Base-by-base conservation (phyloP, 805 yeast species). In the Cyberlindnera mississippiensis region DNA sequence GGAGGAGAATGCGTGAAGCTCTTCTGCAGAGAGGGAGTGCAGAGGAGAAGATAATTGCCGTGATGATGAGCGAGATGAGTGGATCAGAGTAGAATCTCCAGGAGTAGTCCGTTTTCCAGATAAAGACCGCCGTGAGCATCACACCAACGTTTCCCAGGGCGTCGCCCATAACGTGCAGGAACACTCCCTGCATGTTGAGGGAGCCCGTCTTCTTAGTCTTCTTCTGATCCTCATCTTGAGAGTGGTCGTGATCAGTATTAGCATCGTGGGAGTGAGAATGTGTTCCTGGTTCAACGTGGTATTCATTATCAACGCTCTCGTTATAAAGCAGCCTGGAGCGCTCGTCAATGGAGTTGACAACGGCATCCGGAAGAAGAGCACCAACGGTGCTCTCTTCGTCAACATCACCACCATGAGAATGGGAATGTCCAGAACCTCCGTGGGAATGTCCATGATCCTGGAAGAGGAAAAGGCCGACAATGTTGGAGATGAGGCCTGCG, bases 101-200 rank as follows among this genome's bases (percentile, higher is more conserved):
- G 2, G 85, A 70, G 61, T 75, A 91, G 53, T 88, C 83, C 0
- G 98, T 88, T 61, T 85, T 82, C 98, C 97, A 90, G 55, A 91
- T 91, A 55, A 91, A 83, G 28, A 91, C 49, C 3, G 98, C 99
- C 2, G 96, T 82, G 4, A 74, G 62, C 43, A 91, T 93, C 39
- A 91, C 99, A 51, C 98, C 98, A 41, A 91, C 67, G 60, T 91
- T 91, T 49, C 99, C 98, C 42, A 91, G 70, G 1, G 98, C 98
- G 64, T 91, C 99, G 34, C 98, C 98, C 53, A 93, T 49, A 11
- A 93, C 99, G 59, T 91, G 99, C 57, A 91, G 71, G 59, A 87
- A 93, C 3, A 91, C 97, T 49, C 99, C 99, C 56, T 87, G 90
- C 97, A 91, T 91, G 64, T 93, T 91, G 69, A 91, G 69, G n/a